Evolutionary conservation across 78 protist genomes (phyloP), one percentile per base, ranked within the genome.

Genomic region (Dictyostelium intermedium): DNA sequence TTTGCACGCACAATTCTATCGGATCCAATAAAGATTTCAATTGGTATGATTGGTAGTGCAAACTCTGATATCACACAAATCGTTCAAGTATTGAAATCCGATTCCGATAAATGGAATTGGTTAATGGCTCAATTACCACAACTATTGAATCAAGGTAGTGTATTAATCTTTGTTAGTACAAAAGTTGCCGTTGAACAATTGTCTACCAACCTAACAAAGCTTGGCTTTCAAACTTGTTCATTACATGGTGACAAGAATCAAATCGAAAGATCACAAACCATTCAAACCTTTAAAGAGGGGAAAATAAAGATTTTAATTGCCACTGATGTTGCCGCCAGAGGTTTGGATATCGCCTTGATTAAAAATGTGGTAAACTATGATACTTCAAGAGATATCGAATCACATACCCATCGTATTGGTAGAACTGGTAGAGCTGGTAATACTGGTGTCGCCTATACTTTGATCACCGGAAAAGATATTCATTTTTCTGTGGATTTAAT

Each of bases 321-420:
- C 10, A 97, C 98, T 0, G 98, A 97, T 61, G 97, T 97, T 2
- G 98, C 98, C 0, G 96, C 98, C 9, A 91, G 98, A 25, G 98
- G 98, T 3, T 94, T 97, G 1, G 98, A 97, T 91, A 92, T 98
- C 11, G 7, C 80, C 3, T 16, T 37, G 0, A 72, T 97, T 45
- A 89, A 80, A 45, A 97, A 97, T 6, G 99, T 98, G 8, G 84
- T 98, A 84, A 96, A 93, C 86, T 97, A 76, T 50, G 98, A 98
- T 18, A 73, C 72, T 0, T 96, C 98, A 25, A 1, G 92, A 25
- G 91, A 96, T 41, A 91, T 97, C 27, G 98, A 97, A 35, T 84
- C 97, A n/a, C 98, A 98, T 82, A 95, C 97, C 30, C 99, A 98
- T 85, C 60, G 99, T 5, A 89, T 98, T 47, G 99, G 99, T 20